These are phyloP conservation scores for Lycium ferocissimum DNA, from an alignment of 257 asterid species.

Conservation along the genomic window DNA sequence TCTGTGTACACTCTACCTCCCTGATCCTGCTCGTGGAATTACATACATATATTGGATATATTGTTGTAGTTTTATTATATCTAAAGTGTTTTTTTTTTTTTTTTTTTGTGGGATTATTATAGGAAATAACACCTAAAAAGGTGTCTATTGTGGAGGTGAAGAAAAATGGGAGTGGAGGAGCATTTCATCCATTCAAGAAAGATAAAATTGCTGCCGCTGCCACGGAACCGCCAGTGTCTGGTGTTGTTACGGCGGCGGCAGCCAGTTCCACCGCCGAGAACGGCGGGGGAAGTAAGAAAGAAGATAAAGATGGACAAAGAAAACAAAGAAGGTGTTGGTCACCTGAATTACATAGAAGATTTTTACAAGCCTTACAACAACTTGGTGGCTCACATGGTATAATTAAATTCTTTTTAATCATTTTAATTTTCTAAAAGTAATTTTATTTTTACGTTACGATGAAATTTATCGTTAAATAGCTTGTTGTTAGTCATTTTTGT, in stretches of 20 bases:
- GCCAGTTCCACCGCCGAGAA: slow-evolving; percentile 53
- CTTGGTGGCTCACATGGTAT: slow-evolving; percentile 75
- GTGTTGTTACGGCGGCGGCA: slow-evolving; percentile 37
- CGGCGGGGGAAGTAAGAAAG: slow-evolving; percentile 44
- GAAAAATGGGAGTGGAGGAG: slow-evolving; percentile 53
- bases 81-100: slow-evolving; percentile 18
- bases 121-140: slow-evolving; percentile 49
- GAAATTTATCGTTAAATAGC: too few species aligned
- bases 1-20: too few species aligned
- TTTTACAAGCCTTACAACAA: slow-evolving; percentile 68
- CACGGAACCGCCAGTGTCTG: not conserved
- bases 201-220: slow-evolving; percentile 36
- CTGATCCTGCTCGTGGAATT: too few species aligned
- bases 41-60: too few species aligned
- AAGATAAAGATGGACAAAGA: slow-evolving; percentile 53
- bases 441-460: not conserved
- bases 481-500: too few species aligned
- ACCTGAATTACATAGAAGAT: slow-evolving; percentile 62
- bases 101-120: slow-evolving; percentile 13
- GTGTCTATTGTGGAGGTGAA: slow-evolving; percentile 50
- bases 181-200: slow-evolving; percentile 61
- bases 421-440: not conserved
- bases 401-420: not conserved
- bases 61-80: not conserved
- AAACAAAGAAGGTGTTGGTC: slow-evolving; percentile 77